Evolutionary conservation across 345 rosid genomes (phyloP), one percentile per base, ranked within the genome.

Genomic region (Citrus sinensis): DNA sequence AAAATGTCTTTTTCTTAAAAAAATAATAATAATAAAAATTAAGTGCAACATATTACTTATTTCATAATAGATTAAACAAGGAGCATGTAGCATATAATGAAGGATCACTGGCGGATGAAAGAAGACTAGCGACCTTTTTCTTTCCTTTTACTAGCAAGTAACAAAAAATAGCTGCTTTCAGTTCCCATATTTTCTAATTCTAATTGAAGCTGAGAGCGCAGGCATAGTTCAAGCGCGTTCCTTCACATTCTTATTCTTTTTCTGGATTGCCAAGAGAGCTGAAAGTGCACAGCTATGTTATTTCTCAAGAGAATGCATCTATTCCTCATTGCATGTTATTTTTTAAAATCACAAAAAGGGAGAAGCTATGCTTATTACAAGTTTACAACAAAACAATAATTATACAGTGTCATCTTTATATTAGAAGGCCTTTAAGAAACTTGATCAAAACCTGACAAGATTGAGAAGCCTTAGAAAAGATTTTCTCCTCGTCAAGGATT

Each of bases 261-360:
- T 72, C n/a, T 14, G 5, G 29, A 9, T 74, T 46, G 62, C 16
- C 51, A n/a, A 30, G n/a, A 51, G 16, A 67, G 73, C 73, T 55
- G 4, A 66, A 67, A 25, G 40, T 59, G 30, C 63, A 40, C 24
- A 14, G 5, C 77, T 4, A 13, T 10, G 49, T 14, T 13, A 69
- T 24, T 3, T 0, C 51, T 46, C 14, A 46, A 1, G 14, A 46
- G 51, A 1, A 46, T 13, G 51, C 51, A 46, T 37, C 37, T 59
- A 56, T 39, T 77, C 67, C 39, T 68, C 37, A 77, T 77, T 68
- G 24, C 49, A 55, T 55, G 39, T 16, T n/a, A 17, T 62, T 27
- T 60, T 40, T 40, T 13, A 25, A 40, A 37, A 24, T 58, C 40
- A 77, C 64, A 29, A 13, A 7, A 55, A 35, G 37, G 17, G 51